Evolutionary conservation across 495 filamentous ascomycete genomes (phyloP), one percentile per base, ranked within the genome.

Genomic region (Daldinia bambusicola): DNA sequence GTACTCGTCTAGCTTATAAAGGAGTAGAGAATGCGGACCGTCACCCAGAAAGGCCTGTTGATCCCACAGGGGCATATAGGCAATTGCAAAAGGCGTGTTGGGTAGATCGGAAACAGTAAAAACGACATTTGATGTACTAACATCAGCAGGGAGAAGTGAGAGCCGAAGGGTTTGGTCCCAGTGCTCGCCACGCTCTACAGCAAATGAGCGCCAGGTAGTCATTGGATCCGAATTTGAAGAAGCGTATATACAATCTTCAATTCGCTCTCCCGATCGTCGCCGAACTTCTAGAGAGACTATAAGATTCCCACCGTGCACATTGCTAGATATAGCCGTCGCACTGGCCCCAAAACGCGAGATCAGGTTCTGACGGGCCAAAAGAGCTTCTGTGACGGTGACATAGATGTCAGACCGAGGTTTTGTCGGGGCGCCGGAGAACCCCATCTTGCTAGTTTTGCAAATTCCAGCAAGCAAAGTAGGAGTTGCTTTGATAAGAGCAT

Each of bases 51-150:
- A 98, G 2, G 96, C 95, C 59, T 94, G 90, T 6, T 92, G 88
- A 37, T 93, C 90, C 96, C 96, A 98, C 0, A 99, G 83, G 0
- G 96, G 95, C 85, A 99, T 90, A 87, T 94, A 95, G 12, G 91
- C 90, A 38, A 97, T 85, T 14, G 95, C 94, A 75, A 98, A 97
- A 0, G 95, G 93, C 45, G 91, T 90, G 55, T 89, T 88, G 0
- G 94, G 93, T 20, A 92, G 87, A 79, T 97, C 92, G 2, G 93
- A 90, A 45, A 99, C 78, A 61, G 90, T 92, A 88, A 98, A 92
- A 20, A 97, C 92, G 31, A 98, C 83, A 80, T 99, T 96, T 6
- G 92, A 90, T 26, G 86, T 89, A 4, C 89, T 88, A 7, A 98
- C 94, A 70, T 97, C 90, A 31, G 94, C 86, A 0, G 92, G 88